A percentile compares a stretch with the other conserved stretches of the same genome.
phyloP scores from a whole-genome alignment of 2,329 filamentous ascomycete genomes.

The Escovopsis weberi region DNA sequence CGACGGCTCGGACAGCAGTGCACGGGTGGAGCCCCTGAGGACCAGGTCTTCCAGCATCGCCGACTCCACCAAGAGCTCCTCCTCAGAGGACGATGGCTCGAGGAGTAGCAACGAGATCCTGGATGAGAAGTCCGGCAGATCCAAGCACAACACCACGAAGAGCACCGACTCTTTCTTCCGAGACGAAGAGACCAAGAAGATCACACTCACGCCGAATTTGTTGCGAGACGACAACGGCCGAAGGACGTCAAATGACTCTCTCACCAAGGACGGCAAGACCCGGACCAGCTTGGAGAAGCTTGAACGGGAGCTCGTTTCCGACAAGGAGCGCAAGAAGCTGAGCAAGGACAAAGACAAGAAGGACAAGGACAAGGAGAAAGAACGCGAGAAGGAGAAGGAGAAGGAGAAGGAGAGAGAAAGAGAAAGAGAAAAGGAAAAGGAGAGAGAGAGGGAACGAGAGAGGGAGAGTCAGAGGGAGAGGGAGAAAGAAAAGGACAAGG shows the following conservation, averaged over 20 bases:
- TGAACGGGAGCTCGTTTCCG: conserved; percentile 39
- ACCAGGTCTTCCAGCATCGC: conserved; percentile 29
- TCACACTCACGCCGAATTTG: conserved; percentile 86
- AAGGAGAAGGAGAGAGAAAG: conserved; percentile 64
- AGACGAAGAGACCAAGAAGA: conserved; percentile 96
- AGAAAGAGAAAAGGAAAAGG: conserved; percentile 57
- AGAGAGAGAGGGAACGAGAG: too few species aligned
- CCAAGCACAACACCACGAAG: conserved; percentile 71
- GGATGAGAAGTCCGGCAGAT: conserved; percentile 44
- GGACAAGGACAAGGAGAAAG: conserved; percentile 62
- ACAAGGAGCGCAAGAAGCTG: conserved; percentile 53
- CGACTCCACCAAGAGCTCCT: conserved; percentile 18
- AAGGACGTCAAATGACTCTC: conserved; percentile 34
- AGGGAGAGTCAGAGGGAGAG: too few species aligned
- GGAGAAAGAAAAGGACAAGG: too few species aligned
- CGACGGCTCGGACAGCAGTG: conserved; percentile 32
- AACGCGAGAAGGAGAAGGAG: conserved; percentile 43
- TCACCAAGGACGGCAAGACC: conserved; percentile 35
- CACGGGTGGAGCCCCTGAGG: conserved; percentile 42
- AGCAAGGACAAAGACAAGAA: conserved; percentile 62
- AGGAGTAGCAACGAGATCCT: conserved; percentile 53
- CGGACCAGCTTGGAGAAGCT: conserved; percentile 60
- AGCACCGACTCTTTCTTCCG: conserved; percentile 97
- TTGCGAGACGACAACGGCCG: conserved; percentile 62
- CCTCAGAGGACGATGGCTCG: conserved; percentile 20